Percentiles rank a stretch among this genome's conserved stretches.
Conservation (phyloP, 345 rosid genomes). For the Psidium guajava region DNA sequence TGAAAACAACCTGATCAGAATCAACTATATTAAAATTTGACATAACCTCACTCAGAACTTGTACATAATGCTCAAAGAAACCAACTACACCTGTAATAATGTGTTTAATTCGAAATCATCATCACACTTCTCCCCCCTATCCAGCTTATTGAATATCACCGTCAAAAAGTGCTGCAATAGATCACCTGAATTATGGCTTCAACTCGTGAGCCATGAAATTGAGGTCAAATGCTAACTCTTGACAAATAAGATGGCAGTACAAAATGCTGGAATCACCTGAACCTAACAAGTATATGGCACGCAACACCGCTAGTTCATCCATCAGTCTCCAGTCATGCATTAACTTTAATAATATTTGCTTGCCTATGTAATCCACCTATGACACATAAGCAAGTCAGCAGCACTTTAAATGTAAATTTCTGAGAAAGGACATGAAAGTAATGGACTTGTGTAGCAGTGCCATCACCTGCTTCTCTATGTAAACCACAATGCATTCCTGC, state of each 20-base stretch:
- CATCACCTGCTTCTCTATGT: constrained; percentile 70
- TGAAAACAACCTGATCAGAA: neutral
- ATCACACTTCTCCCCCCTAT: constrained; percentile 82
- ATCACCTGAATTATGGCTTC: constrained; percentile 48
- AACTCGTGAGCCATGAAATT: neutral
- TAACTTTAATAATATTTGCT: constrained; percentile 63
- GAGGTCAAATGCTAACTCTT: neutral
- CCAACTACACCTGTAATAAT: constrained; percentile 61
- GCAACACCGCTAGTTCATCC: constrained; percentile 95
- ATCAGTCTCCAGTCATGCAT: constrained; percentile 92
- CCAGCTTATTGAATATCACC: constrained; percentile 67
- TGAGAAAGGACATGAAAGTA: neutral
- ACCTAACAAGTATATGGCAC: constrained; percentile 93
- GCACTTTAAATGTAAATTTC: neutral
- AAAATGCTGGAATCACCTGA: constrained; percentile 41
- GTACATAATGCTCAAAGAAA: neutral
- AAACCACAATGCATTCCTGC: constrained; percentile 73
- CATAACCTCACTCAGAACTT: neutral
- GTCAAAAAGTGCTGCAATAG: constrained; percentile 87
- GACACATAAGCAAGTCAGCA: constrained; percentile 7
- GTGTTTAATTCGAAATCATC: constrained; percentile 93
- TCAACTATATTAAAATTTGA: neutral
- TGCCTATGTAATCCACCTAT: constrained; percentile 77
- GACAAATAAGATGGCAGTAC: neutral
- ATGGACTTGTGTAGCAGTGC: constrained; percentile 2